These are phyloP conservation scores for Aspergillus fischeri DNA, from an alignment of 2,329 filamentous ascomycete genomes.

Conservation along the genomic window DNA sequence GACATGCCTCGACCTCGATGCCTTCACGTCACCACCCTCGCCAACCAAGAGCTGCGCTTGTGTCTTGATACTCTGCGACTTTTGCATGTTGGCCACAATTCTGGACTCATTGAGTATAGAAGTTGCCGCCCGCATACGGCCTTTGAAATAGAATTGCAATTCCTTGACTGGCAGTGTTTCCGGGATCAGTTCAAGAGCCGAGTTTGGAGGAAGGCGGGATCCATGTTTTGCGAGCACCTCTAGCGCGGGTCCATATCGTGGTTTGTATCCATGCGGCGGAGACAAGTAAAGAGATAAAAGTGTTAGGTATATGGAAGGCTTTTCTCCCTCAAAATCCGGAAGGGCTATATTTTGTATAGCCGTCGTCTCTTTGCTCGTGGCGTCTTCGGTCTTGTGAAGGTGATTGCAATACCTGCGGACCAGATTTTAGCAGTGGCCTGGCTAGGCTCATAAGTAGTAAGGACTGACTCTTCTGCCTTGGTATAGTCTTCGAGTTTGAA, in stretches of 20 bases:
- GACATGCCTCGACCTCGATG: constrained; percentile 63
- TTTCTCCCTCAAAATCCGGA: constrained; percentile 51
- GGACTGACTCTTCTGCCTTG: constrained; percentile 84
- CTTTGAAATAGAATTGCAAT: constrained; percentile 85
- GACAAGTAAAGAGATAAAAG: constrained; percentile 85
- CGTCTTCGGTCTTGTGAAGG: constrained; percentile 62
- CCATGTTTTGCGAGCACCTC: constrained; percentile 88
- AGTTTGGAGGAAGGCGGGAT: constrained; percentile 80
- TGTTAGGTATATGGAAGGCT: constrained; percentile 83
- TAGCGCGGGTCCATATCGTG: constrained; percentile 74
- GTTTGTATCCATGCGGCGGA: constrained; percentile 67
- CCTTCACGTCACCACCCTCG: constrained; percentile 51
- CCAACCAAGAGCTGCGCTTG: constrained; percentile 73
- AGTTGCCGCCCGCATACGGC: constrained; percentile 82
- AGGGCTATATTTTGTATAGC: constrained; percentile 36
- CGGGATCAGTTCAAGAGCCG: constrained; percentile 82
- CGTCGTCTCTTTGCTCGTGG: constrained; percentile 30
- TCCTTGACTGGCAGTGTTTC: constrained; percentile 71
- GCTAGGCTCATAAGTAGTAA: background rate
- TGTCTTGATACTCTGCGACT: constrained; percentile 72
- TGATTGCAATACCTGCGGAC: constrained; percentile 75
- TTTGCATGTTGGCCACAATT: constrained; percentile 71
- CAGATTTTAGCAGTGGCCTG: constrained; percentile 9
- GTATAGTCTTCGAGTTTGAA: constrained; percentile 83
- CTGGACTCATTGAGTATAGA: constrained; percentile 74